Evolutionary conservation across 2,329 filamentous ascomycete genomes (phyloP), one percentile per base, ranked within the genome.

Genomic region (Periconia macrospinosa): DNA sequence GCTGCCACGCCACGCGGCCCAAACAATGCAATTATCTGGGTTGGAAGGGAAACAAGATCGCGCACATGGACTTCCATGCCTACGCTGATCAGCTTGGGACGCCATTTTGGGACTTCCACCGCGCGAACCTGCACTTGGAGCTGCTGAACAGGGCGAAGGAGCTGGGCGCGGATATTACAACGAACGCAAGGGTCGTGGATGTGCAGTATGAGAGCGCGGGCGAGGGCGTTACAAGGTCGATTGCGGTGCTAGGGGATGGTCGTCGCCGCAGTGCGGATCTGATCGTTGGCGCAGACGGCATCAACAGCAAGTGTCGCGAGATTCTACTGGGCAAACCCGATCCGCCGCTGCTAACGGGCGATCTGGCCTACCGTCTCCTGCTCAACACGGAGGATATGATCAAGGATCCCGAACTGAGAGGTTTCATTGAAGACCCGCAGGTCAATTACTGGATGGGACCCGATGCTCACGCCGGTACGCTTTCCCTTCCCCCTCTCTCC

Each of bases 101-200:
- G 27, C 79, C 75, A 20, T 84, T 83, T 58, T 80, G 79, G 69
- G 81, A 83, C 57, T 83, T 84, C 41, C 81, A 84, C 58, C 76
- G 81, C 10, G 79, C 81, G 2, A 78, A 82, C 54, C 61, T 84
- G 18, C 82, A 84, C 41, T 70, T 67, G 33, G 77, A 75, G 41
- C 68, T 84, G 6, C 60, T 83, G 2, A 71, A 78, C 2, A 65
- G 80, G 35, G 80, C 80, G 3, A 50, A 72, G 3, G 77, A 81
- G 51, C 67, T 84, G 0, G 82, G 82, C 0, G 80, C 75, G 0
- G 66, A 63, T 11, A 57, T 84, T n/a, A 70, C 74, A 15, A 77
- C 76, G 20, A 77, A 75, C 37, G 69, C 78, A 1, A 72, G 75
- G 43, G 78, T 83, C 0, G 67, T 73, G 2, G 68, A 75, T 57